These are phyloP conservation scores for Pichia sp. DNA, from an alignment of 1,139 yeast species.

Conservation along the genomic window DNA sequence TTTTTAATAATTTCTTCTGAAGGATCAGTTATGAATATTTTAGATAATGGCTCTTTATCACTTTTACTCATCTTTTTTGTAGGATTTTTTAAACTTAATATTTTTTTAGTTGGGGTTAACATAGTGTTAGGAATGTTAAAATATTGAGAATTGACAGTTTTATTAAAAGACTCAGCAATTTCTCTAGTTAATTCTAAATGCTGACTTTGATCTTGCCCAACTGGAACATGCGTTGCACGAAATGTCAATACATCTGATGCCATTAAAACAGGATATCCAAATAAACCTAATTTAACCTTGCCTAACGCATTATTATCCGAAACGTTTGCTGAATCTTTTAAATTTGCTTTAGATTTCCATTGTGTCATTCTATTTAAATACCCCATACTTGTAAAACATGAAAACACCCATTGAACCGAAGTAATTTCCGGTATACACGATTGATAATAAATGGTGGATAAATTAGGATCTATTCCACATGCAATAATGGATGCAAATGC, in stretches of 20 bases:
- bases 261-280: conserved; percentile 86
- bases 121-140: conserved; percentile 73
- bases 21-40: conserved; percentile 68
- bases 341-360: conserved; percentile 77
- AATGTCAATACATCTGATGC: conserved; percentile 89
- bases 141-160: conserved; percentile 31
- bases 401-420: conserved; percentile 77
- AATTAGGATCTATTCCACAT: conserved; percentile 71
- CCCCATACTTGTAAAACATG: conserved; percentile 81
- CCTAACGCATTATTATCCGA: conserved; percentile 33
- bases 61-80: conserved; percentile 90
- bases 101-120: conserved; percentile 71
- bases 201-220: conserved; percentile 93
- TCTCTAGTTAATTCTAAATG: conserved; percentile 83
- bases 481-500: conserved; percentile 86
- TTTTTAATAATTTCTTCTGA: conserved; percentile 57
- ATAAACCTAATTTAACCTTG: conserved; percentile 67
- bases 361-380: conserved; percentile 89
- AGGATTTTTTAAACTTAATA: conserved; percentile 71
- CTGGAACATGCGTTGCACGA: conserved; percentile 87
- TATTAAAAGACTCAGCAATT: conserved; percentile 66
- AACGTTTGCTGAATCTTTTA: conserved; percentile 35
- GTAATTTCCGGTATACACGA: conserved; percentile 76
- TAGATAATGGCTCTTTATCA: conserved; percentile 62
- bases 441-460: conserved; percentile 72